Conservation (phyloP, 352 stramenopile genomes). For the Peronospora tabacina region DNA sequence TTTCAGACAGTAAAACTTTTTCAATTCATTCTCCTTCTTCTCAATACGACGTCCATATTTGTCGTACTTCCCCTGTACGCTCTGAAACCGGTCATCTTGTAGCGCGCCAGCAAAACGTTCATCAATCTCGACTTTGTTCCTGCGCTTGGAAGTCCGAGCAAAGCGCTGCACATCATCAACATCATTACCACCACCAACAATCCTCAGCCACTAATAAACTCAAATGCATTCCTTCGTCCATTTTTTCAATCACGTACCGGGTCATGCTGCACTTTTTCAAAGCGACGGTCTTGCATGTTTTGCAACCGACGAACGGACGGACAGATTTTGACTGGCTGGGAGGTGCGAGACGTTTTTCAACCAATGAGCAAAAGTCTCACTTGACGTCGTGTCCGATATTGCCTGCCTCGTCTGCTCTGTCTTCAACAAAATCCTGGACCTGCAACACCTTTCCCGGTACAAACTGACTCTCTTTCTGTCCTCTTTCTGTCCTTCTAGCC, state of each 20-base stretch:
- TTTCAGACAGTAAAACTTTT: slow-evolving; percentile 75
- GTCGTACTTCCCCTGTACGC: slow-evolving; percentile 78
- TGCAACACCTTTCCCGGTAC: too few relatives aligned
- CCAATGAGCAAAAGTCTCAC: slow-evolving; percentile 4
- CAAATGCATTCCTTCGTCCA: not conserved
- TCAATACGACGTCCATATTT: slow-evolving; percentile 81
- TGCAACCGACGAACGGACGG: too few relatives aligned
- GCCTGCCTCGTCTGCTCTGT: too few relatives aligned
- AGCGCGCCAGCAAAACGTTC: slow-evolving; percentile 63
- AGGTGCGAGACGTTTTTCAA: slow-evolving; percentile 4
- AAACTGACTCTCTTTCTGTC: too few relatives aligned
- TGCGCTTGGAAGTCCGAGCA: slow-evolving; percentile 66
- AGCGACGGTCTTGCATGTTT: slow-evolving; percentile 76
- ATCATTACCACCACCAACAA: too few relatives aligned
- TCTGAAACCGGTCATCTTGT: slow-evolving; percentile 75
- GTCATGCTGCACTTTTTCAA: slow-evolving; percentile 84
- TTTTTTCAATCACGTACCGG: slow-evolving; percentile 28
- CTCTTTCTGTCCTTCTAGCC: too few relatives aligned
- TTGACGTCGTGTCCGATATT: not conserved
- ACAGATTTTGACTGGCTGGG: slow-evolving; percentile 3
- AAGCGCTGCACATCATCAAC: slow-evolving; percentile 38
- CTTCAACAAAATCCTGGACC: too few relatives aligned
- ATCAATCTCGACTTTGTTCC: slow-evolving; percentile 81
- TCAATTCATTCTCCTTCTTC: slow-evolving; percentile 67
- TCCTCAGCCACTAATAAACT: too few relatives aligned